Conservation (phyloP, 75 land plant genomes). For the Picea sitchensis region DNA sequence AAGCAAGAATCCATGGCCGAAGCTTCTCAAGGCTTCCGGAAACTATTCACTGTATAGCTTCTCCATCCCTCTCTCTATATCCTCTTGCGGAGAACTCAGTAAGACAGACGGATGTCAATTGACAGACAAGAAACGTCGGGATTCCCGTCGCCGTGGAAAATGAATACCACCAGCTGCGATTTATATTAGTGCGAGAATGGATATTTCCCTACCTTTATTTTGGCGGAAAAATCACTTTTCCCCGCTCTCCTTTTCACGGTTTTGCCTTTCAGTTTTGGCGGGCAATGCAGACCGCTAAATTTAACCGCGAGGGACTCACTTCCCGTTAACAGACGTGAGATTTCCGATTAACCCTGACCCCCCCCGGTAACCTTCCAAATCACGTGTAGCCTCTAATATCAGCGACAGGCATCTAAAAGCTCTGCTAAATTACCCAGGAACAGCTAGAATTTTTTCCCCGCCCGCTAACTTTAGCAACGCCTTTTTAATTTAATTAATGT, state of each 20-base stretch:
- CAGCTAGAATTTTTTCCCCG: too few relatives aligned
- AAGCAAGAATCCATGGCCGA: neutral
- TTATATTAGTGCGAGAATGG: conserved; percentile 2
- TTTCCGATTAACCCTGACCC: too few relatives aligned
- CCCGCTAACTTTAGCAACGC: too few relatives aligned
- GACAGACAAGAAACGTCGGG: neutral
- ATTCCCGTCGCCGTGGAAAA: conserved; percentile 2
- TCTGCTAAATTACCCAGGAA: too few relatives aligned
- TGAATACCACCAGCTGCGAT: neutral
- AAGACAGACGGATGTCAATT: neutral
- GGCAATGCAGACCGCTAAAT: neutral
- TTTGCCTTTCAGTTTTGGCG: conserved; percentile 12
- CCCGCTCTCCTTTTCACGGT: neutral
- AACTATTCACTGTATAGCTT: neutral
- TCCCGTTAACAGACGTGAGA: too few relatives aligned
- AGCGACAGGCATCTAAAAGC: too few relatives aligned
- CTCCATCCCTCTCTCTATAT: neutral
- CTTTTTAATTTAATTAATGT: too few relatives aligned
- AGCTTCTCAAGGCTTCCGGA: neutral
- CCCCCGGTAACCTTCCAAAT: too few relatives aligned
- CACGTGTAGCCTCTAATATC: too few relatives aligned
- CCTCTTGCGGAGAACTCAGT: neutral
- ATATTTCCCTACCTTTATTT: conserved; percentile 2
- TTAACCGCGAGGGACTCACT: too few relatives aligned
- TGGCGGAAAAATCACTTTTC: conserved; percentile 5